Evolutionary conservation across 2,329 filamentous ascomycete genomes (phyloP), one percentile per base, ranked within the genome.

Genomic region (Tolypocladium tropicale): DNA sequence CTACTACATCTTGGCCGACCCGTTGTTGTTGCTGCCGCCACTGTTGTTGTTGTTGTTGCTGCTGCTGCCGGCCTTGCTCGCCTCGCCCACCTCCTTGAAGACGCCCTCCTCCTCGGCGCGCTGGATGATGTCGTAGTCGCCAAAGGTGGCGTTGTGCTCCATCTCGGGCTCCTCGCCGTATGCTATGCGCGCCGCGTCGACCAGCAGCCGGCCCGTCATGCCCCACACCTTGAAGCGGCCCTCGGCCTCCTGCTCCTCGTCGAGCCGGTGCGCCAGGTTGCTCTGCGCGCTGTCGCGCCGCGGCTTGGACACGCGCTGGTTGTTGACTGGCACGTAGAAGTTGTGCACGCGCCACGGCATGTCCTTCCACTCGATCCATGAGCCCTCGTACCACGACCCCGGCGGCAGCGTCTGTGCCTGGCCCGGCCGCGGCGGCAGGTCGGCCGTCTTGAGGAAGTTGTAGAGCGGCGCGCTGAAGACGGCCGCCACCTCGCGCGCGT

Each of bases 381-480:
- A 75, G 10, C 93, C 93, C 57, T 86, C 79, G 75, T 97, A 96
- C 92, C 92, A 97, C 56, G 83, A 78, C 0, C 83, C 83, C 37
- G 70, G 75, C 55, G 70, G 81, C 60, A 72, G 72, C 25, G 60
- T 56, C 64, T 28, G 43, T 6, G 39, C n/a, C 21, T 69, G 58
- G 60, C 73, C 65, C 56, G 68, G 59, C 12, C 66, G 65, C 2
- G 69, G 69, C 3, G 76, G 70, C 59, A 88, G 78, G 68, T 89
- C 86, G 53, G 72, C 70, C 34, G 75, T 69, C 51, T 75, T 77
- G 54, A 97, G 74, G 69, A 97, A 96, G 68, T 91, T 89, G 68
- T 86, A 83, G 63, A 97, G 90, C 0, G 90, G 88, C 6, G 89
- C 92, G 6, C 89, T 93, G 73, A 97, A 97, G 36, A 97, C 90